Evolutionary conservation across 805 yeast genomes (phyloP).

Genomic region (Lachancea fermentati): DNA sequence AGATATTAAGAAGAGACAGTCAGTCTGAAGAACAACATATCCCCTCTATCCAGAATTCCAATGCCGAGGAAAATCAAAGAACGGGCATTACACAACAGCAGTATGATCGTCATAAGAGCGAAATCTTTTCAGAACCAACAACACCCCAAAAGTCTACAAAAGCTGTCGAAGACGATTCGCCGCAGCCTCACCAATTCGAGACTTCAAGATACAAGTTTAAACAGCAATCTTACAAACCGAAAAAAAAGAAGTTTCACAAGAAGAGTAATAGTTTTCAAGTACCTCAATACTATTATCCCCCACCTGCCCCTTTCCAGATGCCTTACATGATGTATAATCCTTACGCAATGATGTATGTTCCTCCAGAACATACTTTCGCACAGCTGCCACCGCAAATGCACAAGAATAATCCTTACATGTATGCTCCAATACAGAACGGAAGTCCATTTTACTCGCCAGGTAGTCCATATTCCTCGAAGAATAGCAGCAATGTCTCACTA

Average conservation of each 20-base stretch:
- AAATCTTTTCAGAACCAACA: conserved; percentile 30
- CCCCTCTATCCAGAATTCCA: background rate
- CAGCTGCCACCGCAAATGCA: background rate
- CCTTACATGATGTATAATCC: conserved; percentile 16
- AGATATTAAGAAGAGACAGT: conserved; percentile 9
- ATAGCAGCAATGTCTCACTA: background rate
- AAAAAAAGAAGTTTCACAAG: conserved; percentile 3
- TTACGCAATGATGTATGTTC: conserved; percentile 7
- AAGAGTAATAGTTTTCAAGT: background rate
- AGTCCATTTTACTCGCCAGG: background rate
- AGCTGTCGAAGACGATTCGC: conserved; percentile 14
- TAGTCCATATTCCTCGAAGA: background rate
- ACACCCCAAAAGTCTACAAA: conserved; percentile 9
- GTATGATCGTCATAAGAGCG: conserved; percentile 38
- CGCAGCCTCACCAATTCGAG: conserved; percentile 23
- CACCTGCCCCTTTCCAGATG: conserved; percentile 1
- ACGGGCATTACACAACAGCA: background rate
- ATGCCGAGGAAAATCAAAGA: background rate
- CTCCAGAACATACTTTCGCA: conserved; percentile 4
- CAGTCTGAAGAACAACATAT: background rate
- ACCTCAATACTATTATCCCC: conserved; percentile 1
- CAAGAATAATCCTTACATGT: background rate
- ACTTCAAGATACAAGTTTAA: conserved; percentile 20
- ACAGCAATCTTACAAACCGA: conserved; percentile 11
- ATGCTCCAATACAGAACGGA: background rate